Evolutionary conservation across 139 green algal species (phyloP).

Genomic region (Penium margaritaceum): DNA sequence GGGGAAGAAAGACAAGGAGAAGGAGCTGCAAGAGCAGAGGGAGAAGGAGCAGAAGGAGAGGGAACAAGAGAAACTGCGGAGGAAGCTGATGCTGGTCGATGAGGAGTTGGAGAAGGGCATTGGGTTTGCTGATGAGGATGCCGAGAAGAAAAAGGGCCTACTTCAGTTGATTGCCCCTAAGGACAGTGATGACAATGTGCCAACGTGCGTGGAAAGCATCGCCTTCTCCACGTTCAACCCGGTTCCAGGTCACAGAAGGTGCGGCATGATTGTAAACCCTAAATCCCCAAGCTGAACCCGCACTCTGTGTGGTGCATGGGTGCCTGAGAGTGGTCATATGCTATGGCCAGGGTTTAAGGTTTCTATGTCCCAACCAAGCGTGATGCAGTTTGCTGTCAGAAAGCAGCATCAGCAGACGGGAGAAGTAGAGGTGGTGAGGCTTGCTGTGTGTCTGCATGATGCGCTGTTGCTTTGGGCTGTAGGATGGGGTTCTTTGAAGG

Average conservation of each 20-base stretch:
- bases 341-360: neutral
- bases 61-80: neutral
- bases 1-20: constrained; percentile 8
- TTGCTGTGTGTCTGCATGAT: no score
- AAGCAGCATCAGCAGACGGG: neutral
- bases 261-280: no score
- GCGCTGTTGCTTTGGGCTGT: no score
- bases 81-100: neutral
- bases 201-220: constrained; percentile 25
- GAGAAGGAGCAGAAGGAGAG: neutral
- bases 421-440: neutral
- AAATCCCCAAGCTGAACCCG: no score
- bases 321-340: neutral
- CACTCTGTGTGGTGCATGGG: neutral
- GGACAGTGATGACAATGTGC: neutral
- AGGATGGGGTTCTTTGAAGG: no score
- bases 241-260: constrained; percentile 34
- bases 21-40: neutral
- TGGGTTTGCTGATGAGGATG: neutral
- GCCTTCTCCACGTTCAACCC: constrained; percentile 41
- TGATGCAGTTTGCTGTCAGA: no score
- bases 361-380: no score
- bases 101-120: constrained; percentile 22
- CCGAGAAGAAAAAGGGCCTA: neutral
- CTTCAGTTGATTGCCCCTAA: neutral